Base-by-base conservation (phyloP, 225 moss, liverwort and hornwort species). In the Polytrichum formosum region DNA sequence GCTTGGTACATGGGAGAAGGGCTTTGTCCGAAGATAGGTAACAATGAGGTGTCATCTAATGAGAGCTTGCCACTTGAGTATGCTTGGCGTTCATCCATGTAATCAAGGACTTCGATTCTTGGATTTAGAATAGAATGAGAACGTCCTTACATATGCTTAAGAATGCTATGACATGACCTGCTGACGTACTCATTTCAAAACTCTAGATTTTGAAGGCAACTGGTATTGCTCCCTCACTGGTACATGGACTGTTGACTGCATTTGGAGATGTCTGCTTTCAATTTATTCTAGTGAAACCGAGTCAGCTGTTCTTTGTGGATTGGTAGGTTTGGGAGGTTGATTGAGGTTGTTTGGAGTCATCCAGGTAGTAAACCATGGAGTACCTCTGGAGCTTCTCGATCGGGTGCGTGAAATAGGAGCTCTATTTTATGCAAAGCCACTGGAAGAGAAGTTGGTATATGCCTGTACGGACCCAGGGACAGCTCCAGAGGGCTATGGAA, bases 401-500 rank as follows among this genome's bases (percentile, higher is more conserved):
- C 83, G 87, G 20, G 84, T 93, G 68, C 79, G 85, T 56, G 65
- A 66, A 58, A 78, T 90, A 54, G 83, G 87, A 30, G 79, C 70
- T 46, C 81, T 69, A 2, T 96, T 91, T 59, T 96, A 91, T 59
- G 75, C 80, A 25, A 73, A 69, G 67, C 88, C 91, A 2, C 72
- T 90, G 76, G 74, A 82, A 35, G 85, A 91, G 73, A 96, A 93
- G 83, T 82, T 93, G 66, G 69, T 26, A 0, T 90, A 91, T 65
- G 85, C 90, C 22, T 91, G 93, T 81, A 90, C 80, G 84, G 79
- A 86, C 56, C 71, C 76, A 19, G 82, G 88, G 64, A 81, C 93
- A 65, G 96, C 93, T 69, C 90, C 96, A 0, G 96, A 96, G 74
- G 96, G 93, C 28, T 96, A 96, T 74, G 96, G 96, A 55, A 91